These are phyloP conservation scores for Arachnomyces sp. DNA, from an alignment of 2,329 filamentous ascomycete genomes.

Conservation along the genomic window DNA sequence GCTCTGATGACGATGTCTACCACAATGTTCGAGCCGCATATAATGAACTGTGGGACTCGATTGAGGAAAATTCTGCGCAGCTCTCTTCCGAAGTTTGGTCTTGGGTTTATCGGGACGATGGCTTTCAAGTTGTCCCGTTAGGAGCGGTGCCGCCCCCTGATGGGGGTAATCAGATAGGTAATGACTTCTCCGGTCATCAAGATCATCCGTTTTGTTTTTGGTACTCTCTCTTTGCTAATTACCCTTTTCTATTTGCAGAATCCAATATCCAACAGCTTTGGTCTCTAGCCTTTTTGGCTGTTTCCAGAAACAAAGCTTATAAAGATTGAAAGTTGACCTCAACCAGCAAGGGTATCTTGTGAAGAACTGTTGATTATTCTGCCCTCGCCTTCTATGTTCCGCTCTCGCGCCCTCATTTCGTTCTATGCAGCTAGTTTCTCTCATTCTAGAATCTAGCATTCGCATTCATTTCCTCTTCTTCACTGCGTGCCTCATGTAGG, in stretches of 20 bases:
- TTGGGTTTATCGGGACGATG: conserved; percentile 47
- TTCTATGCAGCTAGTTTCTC: too few relatives aligned
- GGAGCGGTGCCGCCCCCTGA: too few relatives aligned
- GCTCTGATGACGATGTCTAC: conserved; percentile 37
- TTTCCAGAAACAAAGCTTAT: conserved; percentile 34
- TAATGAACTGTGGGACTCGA: conserved; percentile 53
- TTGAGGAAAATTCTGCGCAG: conserved; percentile 47
- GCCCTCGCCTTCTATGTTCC: too few relatives aligned
- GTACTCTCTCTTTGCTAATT: conserved; percentile 7
- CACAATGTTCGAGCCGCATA: conserved; percentile 46
- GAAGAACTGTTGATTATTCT: too few relatives aligned
- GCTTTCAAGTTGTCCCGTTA: conserved; percentile 44
- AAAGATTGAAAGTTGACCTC: too few relatives aligned
- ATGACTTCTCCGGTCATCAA: conserved; percentile 13
- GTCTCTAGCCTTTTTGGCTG: conserved; percentile 53
- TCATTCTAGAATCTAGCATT: too few relatives aligned
- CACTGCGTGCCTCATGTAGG: too few relatives aligned
- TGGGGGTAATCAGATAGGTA: too few relatives aligned
- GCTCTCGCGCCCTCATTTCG: too few relatives aligned
- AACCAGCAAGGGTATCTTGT: too few relatives aligned
- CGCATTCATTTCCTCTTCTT: too few relatives aligned
- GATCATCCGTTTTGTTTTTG: conserved; percentile 1
- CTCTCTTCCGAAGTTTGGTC: conserved; percentile 57
- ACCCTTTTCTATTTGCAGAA: conserved; percentile 35
- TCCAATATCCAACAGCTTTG: conserved; percentile 51